A percentile compares a stretch with the other conserved stretches of the same genome.
phyloP scores from a whole-genome alignment of 345 rosid species.

The Rhodamnia argentea region DNA sequence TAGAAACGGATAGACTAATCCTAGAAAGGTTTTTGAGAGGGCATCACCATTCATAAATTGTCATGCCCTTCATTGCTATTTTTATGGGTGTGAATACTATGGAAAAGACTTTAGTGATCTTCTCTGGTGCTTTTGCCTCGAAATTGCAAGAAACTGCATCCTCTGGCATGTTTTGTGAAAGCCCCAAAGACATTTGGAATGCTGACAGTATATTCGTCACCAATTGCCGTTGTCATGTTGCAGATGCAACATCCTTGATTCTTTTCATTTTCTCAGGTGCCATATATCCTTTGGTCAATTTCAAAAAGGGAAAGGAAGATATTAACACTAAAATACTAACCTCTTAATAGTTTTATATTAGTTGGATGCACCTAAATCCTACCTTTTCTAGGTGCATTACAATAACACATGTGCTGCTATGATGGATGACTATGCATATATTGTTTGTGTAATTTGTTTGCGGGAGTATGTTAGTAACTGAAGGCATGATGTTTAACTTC shows the following conservation, averaged over 20 bases:
- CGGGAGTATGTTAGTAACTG: neutral
- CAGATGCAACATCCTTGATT: neutral
- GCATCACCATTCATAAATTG: neutral
- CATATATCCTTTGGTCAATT: neutral
- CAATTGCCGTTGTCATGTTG: neutral
- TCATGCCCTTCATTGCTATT: neutral
- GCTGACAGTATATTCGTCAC: neutral
- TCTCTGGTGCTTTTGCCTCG: neutral
- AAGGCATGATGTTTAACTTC: neutral
- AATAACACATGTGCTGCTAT: neutral
- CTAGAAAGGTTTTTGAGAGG: neutral
- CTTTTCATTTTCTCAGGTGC: neutral
- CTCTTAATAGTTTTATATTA: neutral
- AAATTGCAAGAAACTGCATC: neutral
- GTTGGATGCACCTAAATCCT: neutral
- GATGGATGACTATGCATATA: neutral
- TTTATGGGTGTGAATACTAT: neutral
- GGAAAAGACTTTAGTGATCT: neutral
- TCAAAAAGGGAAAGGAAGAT: neutral
- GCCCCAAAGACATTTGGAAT: neutral
- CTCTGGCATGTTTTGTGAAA: neutral
- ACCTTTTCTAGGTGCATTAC: neutral
- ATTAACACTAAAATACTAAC: neutral
- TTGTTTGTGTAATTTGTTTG: neutral
- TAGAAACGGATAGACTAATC: neutral